Percentiles rank a stretch among this genome's conserved stretches.
Evolutionary conservation across 441 rosid genomes (phyloP).

Genomic region (Pelargonium cotyledonis): DNA sequence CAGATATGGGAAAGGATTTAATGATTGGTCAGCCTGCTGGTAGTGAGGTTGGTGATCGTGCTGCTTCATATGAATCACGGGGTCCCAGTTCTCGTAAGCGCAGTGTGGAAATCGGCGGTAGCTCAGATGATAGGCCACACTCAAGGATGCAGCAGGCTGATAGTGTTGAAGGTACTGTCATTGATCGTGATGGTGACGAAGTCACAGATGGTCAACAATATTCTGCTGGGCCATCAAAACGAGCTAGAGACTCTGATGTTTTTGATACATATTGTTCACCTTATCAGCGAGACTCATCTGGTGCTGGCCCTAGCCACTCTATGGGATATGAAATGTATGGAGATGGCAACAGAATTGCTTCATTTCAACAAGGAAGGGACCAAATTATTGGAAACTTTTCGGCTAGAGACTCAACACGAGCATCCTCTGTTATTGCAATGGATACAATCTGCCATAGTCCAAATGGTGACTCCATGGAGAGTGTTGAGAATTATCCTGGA

Average conservation of each 20-base stretch:
- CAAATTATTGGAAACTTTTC: slow-evolving; percentile 47
- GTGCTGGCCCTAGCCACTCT: slow-evolving; percentile 90
- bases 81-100: slow-evolving; percentile 96
- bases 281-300: slow-evolving; percentile 66
- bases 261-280: slow-evolving; percentile 58
- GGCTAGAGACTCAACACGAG: slow-evolving; percentile 80
- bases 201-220: slow-evolving; percentile 68
- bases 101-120: slow-evolving; percentile 85
- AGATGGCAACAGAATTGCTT: slow-evolving; percentile 55
- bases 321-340: slow-evolving; percentile 55
- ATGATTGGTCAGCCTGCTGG: slow-evolving; percentile 87
- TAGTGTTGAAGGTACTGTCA: slow-evolving; percentile 86
- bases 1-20: slow-evolving; percentile 77
- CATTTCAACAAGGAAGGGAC: slow-evolving; percentile 64
- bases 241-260: slow-evolving; percentile 67
- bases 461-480: slow-evolving; percentile 90
- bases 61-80: slow-evolving; percentile 92
- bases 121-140: slow-evolving; percentile 73
- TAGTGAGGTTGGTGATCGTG: slow-evolving; percentile 98
- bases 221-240: slow-evolving; percentile 93
- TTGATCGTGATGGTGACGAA: slow-evolving; percentile 92
- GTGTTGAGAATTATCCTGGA: slow-evolving; percentile 91
- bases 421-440: slow-evolving; percentile 99
- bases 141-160: slow-evolving; percentile 68
- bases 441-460: slow-evolving; percentile 74